Conservation (phyloP, 1,284 basidiomycete genomes). For the Paramarasmius palmivorus region DNA sequence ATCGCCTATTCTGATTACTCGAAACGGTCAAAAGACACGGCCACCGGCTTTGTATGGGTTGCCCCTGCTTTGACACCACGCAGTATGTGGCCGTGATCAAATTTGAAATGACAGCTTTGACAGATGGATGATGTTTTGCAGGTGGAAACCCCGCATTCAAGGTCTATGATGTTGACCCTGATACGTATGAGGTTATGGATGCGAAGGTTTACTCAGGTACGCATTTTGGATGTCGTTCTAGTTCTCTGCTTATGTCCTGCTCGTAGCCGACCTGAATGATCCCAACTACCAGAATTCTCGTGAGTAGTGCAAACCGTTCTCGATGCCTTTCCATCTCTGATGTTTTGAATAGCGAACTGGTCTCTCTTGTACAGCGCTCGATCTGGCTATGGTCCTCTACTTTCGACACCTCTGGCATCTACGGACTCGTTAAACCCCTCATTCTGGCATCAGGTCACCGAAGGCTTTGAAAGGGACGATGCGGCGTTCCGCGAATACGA, state of each 20-base stretch:
- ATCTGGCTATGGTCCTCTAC: slow-evolving; percentile 44
- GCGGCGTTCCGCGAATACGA: slow-evolving; percentile 46
- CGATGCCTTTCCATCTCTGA: background rate
- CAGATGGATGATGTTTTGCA: slow-evolving; percentile 17
- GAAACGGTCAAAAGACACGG: slow-evolving; percentile 48
- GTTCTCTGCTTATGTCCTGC: background rate
- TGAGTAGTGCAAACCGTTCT: slow-evolving; percentile 12
- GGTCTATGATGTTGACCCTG: slow-evolving; percentile 53
- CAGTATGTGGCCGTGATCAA: slow-evolving; percentile 31
- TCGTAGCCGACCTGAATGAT: slow-evolving; percentile 36
- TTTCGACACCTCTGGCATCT: slow-evolving; percentile 16
- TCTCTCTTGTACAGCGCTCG: slow-evolving; percentile 58
- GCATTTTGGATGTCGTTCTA: slow-evolving; percentile 13
- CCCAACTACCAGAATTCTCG: slow-evolving; percentile 37
- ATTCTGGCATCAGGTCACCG: slow-evolving; percentile 66
- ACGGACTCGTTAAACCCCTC: slow-evolving; percentile 35
- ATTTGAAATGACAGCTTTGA: background rate
- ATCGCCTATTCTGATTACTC: slow-evolving; percentile 57
- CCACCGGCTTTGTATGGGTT: slow-evolving; percentile 49
- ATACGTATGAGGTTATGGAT: slow-evolving; percentile 55
- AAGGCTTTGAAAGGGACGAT: slow-evolving; percentile 50
- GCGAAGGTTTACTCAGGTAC: slow-evolving; percentile 42
- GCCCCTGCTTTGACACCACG: slow-evolving; percentile 55
- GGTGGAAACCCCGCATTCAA: slow-evolving; percentile 54
- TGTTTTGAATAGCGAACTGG: slow-evolving; percentile 44